phyloP scores from a whole-genome alignment of 148 eudicot genomes.

The Pharnaceum exiguum region DNA sequence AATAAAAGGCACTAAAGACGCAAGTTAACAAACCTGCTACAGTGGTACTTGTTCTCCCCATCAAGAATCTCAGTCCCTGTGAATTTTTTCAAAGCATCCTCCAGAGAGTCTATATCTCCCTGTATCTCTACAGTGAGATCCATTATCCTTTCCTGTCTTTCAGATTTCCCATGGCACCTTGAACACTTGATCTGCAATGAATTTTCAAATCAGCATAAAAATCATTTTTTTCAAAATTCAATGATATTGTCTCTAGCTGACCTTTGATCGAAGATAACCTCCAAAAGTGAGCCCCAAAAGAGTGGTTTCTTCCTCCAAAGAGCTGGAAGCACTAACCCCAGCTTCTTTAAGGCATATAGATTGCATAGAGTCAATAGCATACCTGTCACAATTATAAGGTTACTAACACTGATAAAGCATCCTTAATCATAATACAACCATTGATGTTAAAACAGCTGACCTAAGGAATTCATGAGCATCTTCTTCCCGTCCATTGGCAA shows the following conservation, averaged over 20 bases:
- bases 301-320: conserved; percentile 68
- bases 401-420: neutral
- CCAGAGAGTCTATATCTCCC: conserved; percentile 74
- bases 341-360: conserved; percentile 63
- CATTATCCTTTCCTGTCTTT: conserved; percentile 75
- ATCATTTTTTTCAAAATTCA: neutral
- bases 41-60: conserved; percentile 83
- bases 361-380: conserved; percentile 74
- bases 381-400: conserved; percentile 36
- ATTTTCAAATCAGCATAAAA: neutral
- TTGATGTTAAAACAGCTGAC: conserved; percentile 22
- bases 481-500: conserved; percentile 75
- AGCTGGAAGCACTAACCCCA: conserved; percentile 31
- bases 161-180: conserved; percentile 68
- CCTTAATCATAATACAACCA: neutral
- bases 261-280: conserved; percentile 87
- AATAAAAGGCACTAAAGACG: no score
- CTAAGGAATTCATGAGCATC: conserved; percentile 93
- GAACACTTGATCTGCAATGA: conserved; percentile 69
- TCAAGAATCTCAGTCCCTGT: conserved; percentile 70
- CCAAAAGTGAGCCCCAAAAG: conserved; percentile 82
- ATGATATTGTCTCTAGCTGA: conserved; percentile 10
- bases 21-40: conserved; percentile 79
- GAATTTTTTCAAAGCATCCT: conserved; percentile 64
- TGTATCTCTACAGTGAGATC: conserved; percentile 82